These are phyloP conservation scores for Cyberlindnera saturnus DNA, from an alignment of 805 yeast species.

Conservation along the genomic window DNA sequence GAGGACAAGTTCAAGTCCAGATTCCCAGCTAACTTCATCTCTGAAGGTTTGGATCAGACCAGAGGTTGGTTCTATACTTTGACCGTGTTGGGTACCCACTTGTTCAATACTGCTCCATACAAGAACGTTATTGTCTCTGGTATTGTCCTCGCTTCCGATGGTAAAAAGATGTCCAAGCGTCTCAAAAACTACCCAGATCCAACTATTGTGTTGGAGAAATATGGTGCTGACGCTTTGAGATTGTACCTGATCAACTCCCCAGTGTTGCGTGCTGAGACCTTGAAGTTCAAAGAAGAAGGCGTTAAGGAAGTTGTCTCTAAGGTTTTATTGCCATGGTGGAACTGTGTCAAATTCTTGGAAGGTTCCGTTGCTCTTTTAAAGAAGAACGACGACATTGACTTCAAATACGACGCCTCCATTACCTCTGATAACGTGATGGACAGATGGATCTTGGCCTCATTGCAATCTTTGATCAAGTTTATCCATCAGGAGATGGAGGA, in stretches of 20 bases:
- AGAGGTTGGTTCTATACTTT: conserved; percentile 99
- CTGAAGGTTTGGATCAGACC: conserved; percentile 99
- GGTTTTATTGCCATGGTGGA: conserved; percentile 98
- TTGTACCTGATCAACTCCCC: conserved; percentile 96
- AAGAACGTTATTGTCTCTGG: conserved; percentile 94
- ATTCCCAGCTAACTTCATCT: conserved; percentile 96
- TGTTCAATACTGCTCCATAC: conserved; percentile 89
- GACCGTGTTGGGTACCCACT: conserved; percentile 90
- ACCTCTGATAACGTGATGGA: conserved; percentile 90
- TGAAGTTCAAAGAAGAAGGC: conserved; percentile 98
- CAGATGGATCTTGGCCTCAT: conserved; percentile 93
- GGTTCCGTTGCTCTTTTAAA: conserved; percentile 84
- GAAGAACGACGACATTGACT: conserved; percentile 67
- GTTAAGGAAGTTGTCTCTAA: conserved; percentile 96
- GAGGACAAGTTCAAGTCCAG: conserved; percentile 60
- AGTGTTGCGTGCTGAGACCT: conserved; percentile 91
- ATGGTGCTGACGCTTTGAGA: conserved; percentile 98
- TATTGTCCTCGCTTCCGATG: conserved; percentile 95
- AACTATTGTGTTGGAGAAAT: conserved; percentile 65
- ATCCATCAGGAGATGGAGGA: conserved; percentile 87
- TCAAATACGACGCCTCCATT: conserved; percentile 61
- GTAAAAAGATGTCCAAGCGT: conserved; percentile 98
- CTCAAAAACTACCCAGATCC: conserved; percentile 98
- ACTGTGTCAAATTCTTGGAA: conserved; percentile 92
- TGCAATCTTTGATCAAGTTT: conserved; percentile 81